Evolutionary conservation across 306 rosid genomes (phyloP), one percentile per base, ranked within the genome.

Genomic region (Ochetophila trinervis): DNA sequence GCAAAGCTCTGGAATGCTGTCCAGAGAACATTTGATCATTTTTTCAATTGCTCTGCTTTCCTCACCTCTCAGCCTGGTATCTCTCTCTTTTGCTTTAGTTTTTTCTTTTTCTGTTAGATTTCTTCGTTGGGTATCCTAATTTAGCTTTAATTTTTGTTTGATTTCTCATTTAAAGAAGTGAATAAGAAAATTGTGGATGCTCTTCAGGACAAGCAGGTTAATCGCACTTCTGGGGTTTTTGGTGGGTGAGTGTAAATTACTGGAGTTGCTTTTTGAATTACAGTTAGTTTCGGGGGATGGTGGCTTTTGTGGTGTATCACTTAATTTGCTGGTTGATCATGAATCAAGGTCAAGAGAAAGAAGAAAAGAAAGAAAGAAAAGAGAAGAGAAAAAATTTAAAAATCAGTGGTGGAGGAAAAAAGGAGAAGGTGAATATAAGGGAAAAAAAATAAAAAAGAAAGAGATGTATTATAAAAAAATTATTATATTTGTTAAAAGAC

Each of bases 121-220:
- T 52, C 8, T 55, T 20, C 42, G 18, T 7, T 14, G 19, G 53
- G 53, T 18, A n/a, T 18, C 53, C 8, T 49, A 14, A 49, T 49
- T 49, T 12, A 6, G 7, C 21, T 14, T 49, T 11, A 0, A 15
- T 49, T 49, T 49, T n/a, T 12, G 53, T 17, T 49, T 5, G 19
- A 19, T 15, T 21, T 1, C 16, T 51, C 2, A 19, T 59, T 24
- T 62, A 53, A 83, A 91, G 95, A 83, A 4, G 90, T 79, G 67
- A 88, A 87, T 91, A 82, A 79, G 63, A 85, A 90, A 79, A 82
- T 91, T 60, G 76, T 86, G 10, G 92, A 85, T 0, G 95, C 88
- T 40, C 85, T 87, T 32, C 68, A 64, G 51, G 95, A 88, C 63
- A 79, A 83, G 14, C 97, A 86, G 87, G 95, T 88, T 15, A 67